Base-by-base conservation (phyloP, 1,284 basidiomycete genomes). In the Ceratobasidium sp. region DNA sequence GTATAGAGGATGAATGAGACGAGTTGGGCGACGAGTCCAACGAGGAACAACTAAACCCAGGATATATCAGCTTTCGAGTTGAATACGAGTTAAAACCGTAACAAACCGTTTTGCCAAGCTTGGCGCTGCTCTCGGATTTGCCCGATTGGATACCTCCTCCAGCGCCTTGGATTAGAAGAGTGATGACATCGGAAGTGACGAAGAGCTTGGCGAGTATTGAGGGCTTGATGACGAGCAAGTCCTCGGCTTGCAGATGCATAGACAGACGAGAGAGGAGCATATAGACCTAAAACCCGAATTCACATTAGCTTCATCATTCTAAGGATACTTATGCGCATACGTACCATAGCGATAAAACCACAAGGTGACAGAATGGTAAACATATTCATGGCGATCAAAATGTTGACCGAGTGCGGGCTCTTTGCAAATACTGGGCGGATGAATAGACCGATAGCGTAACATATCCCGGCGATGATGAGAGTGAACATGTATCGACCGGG, bases 121-220 rank as follows among this genome's bases (percentile, higher is more conserved):
- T 49, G 3, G 18, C 7, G n/a, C 9, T 49, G 14, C 30, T 23
- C 7, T 11, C 44, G 30, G 46, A 23, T 11, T 55, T 44, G 7
- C 41, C 43, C 6, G 18, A 18, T 2, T 30, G 30, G 13, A 63
- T 30, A 3, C 41, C n/a, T 5, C 26, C 61, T 13, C 61, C 61
- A 21, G 16, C 26, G 18, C 26, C 61, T 49, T 63, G 61, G 16
- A 63, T 38, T 5, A 63, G n/a, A 2, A 63, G 18, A 8, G 61
- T 63, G 11, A 63, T n/a, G 44, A 57, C 41, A 26, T 69, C 66
- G 16, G 66, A 69, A 26, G 26, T 57, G 1, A 63, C 61, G 32
- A 49, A 63, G 11, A 63, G 7, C 23, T 26, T 21, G 3, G 61
- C 47, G 28, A 63, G 44, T 18, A 63, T 30, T 8, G n/a, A 32